A percentile compares a stretch with the other conserved stretches of the same genome.
phyloP scores from a whole-genome alignment of 768 basidiomycete species.

The Tubosaeta brunneosetosa region DNA sequence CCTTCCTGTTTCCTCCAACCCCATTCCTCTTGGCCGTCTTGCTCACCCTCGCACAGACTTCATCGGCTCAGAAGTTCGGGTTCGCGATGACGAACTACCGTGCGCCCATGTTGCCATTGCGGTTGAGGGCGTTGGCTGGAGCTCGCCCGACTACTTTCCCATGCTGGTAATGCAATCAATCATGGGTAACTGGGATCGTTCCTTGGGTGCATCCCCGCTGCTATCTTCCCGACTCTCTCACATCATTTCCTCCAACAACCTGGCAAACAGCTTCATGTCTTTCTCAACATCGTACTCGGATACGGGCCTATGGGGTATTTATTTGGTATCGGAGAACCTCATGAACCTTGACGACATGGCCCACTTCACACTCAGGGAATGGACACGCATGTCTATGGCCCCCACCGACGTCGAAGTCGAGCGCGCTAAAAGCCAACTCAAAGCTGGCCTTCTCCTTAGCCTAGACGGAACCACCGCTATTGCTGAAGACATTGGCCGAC shows the following conservation, averaged over 20 bases:
- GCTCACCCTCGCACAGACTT: conserved; percentile 77
- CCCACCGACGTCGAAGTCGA: conserved; percentile 87
- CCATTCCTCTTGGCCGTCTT: conserved; percentile 81
- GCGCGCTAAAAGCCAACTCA: conserved; percentile 97
- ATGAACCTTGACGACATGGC: conserved; percentile 88
- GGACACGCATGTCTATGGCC: conserved; percentile 89
- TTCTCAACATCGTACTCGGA: conserved; percentile 99
- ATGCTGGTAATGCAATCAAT: conserved; percentile 98
- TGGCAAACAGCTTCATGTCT: conserved; percentile 99
- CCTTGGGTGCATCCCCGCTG: conserved; percentile 83
- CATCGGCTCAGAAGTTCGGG: conserved; percentile 90
- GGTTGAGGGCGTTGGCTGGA: conserved; percentile 97
- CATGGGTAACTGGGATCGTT: conserved; percentile 99
- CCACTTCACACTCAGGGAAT: conserved; percentile 94
- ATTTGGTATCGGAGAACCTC: conserved; percentile 92
- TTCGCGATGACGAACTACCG: conserved; percentile 86
- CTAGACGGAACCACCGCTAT: conserved; percentile 95
- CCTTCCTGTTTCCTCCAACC: conserved; percentile 82
- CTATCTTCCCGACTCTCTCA: conserved; percentile 89
- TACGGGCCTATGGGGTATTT: conserved; percentile 98
- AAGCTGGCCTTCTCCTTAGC: conserved; percentile 84
- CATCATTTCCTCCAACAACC: conserved; percentile 87
- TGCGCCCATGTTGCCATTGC: conserved; percentile 95
- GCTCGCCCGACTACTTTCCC: conserved; percentile 97
- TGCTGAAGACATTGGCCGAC: conserved; percentile 98